These are phyloP conservation scores for Trypanosoma avium DNA, from an alignment of 208 protist genomes.

Conservation along the genomic window DNA sequence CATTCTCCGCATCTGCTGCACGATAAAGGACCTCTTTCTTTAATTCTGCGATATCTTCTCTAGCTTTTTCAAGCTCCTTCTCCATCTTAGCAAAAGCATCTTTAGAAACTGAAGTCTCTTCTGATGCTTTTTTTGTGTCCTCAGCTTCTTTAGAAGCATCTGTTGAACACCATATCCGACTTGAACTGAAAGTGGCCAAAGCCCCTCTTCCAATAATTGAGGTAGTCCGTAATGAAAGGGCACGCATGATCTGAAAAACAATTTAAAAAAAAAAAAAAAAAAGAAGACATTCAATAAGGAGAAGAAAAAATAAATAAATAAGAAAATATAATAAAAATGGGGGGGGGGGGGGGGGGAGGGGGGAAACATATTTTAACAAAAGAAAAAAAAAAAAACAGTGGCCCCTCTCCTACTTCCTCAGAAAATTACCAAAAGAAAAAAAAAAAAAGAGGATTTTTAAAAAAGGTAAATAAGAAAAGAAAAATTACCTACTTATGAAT, in stretches of 20 bases:
- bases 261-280: slow-evolving; percentile 22
- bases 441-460: background rate
- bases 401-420: too few species aligned
- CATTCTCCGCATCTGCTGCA: slow-evolving; percentile 89
- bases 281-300: background rate
- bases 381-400: slow-evolving; percentile 11
- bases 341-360: too few species aligned
- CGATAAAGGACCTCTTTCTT: slow-evolving; percentile 88
- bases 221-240: slow-evolving; percentile 13
- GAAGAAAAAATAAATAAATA: background rate
- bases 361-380: too few species aligned
- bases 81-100: slow-evolving; percentile 47
- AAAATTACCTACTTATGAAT: too few species aligned
- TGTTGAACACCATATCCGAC: slow-evolving; percentile 42
- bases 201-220: background rate
- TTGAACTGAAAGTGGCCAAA: slow-evolving; percentile 26
- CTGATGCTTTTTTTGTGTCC: slow-evolving; percentile 21
- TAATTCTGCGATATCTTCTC: slow-evolving; percentile 57
- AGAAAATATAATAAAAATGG: slow-evolving; percentile 7
- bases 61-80: slow-evolving; percentile 64
- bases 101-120: slow-evolving; percentile 18
- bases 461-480: too few species aligned
- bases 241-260: slow-evolving; percentile 22
- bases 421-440: background rate
- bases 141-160: slow-evolving; percentile 25